phyloP scores from a whole-genome alignment of 768 basidiomycete species.

The Rhodotorula graminis region DNA sequence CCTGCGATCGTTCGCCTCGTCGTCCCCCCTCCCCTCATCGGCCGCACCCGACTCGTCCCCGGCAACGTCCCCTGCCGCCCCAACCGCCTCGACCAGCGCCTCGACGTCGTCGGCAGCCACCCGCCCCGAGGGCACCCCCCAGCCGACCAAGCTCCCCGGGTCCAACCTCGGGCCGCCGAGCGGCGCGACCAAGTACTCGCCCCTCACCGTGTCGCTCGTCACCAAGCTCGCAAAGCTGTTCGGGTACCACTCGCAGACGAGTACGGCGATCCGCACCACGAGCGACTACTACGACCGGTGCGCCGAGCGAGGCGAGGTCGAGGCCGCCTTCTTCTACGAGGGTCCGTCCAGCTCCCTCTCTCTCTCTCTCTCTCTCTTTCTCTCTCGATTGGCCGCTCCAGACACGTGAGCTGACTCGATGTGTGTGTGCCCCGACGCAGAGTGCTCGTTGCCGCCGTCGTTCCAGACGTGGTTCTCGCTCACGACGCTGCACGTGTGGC shows the following conservation, averaged over 20 bases:
- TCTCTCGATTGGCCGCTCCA: no score
- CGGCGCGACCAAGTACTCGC: constrained; percentile 30
- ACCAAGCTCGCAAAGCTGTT: constrained; percentile 47
- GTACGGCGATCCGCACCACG: constrained; percentile 50
- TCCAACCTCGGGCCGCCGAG: constrained; percentile 21
- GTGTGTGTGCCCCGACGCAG: constrained; percentile 48
- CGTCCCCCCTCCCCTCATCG: background rate
- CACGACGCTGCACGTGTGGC: constrained; percentile 86
- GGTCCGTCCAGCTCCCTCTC: constrained; percentile 43
- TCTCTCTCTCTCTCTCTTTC: background rate
- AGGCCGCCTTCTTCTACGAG: constrained; percentile 51
- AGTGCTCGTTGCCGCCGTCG: constrained; percentile 77
- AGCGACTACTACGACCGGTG: constrained; percentile 50
- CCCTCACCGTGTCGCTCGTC: constrained; percentile 38
- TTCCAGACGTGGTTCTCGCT: constrained; percentile 97
- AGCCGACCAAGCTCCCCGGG: constrained; percentile 35
- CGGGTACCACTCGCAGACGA: constrained; percentile 49
- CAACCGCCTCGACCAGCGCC: background rate
- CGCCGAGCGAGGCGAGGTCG: constrained; percentile 48
- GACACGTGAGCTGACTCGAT: background rate
- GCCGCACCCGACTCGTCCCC: constrained; percentile 1
- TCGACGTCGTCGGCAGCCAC: no score
- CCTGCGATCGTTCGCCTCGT: background rate
- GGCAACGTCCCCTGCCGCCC: background rate
- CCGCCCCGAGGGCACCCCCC: constrained; percentile 22